Evolutionary conservation across 805 yeast genomes (phyloP), one percentile per base, ranked within the genome.

Genomic region (Lipomyces chichibuensis): DNA sequence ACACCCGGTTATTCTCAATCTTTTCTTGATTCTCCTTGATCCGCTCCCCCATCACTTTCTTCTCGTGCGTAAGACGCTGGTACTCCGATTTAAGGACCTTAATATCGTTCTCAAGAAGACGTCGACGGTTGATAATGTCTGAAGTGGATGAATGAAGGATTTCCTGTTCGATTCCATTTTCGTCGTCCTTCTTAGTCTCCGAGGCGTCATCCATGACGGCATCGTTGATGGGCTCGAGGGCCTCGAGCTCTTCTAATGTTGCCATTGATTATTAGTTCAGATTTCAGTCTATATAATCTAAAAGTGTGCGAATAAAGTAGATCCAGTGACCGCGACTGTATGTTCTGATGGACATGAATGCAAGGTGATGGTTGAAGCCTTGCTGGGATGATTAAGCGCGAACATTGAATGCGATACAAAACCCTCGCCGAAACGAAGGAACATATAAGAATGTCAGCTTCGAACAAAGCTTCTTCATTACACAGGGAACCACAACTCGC

Each of bases 11-110:
- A 78, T 95, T 94, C 75, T 91, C 91, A 79, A 95, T 94, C 80
- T 95, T 95, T 74, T 94, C 98, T 77, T 90, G 92, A 80, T 95
- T 95, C 75, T 95, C 98, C 78, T 93, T 92, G 80, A 95, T 92
- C 78, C 94, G 88, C 73, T 92, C 97, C 64, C 87, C 80, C 97
- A 94, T 95, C 60, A 92, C 91, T 65, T 91, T 87, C 81, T 92
- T 91, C 75, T 95, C 99, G 80, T 95, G 98, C 53, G 90, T 85
- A 66, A 95, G 82, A 77, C 98, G 85, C 79, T 92, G 95, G 74
- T 88, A 83, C 80, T 95, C 99, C 5, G 97, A 90, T 74, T 90
- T 85, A 89, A 95, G 92, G 74, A 95, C 92, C 77, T 93, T 92
- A 79, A 95, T 93, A 77, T 95, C 98, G 77, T 95, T 95, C 75